Percentiles rank a stretch among this genome's conserved stretches.
Conservation (phyloP, 2,329 filamentous ascomycete species). For the Simplicillium sp. region DNA sequence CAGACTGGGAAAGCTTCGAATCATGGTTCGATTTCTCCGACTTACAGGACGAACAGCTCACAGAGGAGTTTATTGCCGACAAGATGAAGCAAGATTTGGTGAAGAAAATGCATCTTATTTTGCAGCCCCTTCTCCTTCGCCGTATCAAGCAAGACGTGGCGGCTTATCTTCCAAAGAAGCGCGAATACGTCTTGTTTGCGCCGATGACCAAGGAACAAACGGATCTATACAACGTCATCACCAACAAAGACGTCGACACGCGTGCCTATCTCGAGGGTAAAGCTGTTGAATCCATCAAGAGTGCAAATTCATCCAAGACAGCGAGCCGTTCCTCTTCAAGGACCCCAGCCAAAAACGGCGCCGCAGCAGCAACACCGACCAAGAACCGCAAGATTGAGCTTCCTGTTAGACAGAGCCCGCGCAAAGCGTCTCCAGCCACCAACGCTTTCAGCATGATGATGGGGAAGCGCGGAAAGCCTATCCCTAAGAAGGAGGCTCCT, state of each 20-base stretch:
- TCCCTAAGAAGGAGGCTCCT: slow-evolving; percentile 13
- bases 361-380: background rate
- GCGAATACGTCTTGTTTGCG: slow-evolving; percentile 91
- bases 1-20: slow-evolving; percentile 86
- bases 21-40: slow-evolving; percentile 97
- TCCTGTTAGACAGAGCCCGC: slow-evolving; percentile 25
- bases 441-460: slow-evolving; percentile 49
- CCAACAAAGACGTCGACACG: slow-evolving; percentile 46
- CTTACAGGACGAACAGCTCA: slow-evolving; percentile 71
- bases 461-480: slow-evolving; percentile 24
- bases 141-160: slow-evolving; percentile 92
- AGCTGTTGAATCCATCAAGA: slow-evolving; percentile 53
- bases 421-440: slow-evolving; percentile 9
- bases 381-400: slow-evolving; percentile 16
- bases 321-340: slow-evolving; percentile 13
- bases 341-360: slow-evolving; percentile 4
- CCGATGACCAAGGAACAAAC: slow-evolving; percentile 86
- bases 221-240: slow-evolving; percentile 68
- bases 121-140: slow-evolving; percentile 83
- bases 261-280: slow-evolving; percentile 78
- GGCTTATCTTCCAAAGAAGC: slow-evolving; percentile 83
- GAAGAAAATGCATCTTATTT: slow-evolving; percentile 79
- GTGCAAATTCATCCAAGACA: slow-evolving; percentile 19
- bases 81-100: slow-evolving; percentile 45
- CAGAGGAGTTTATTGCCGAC: slow-evolving; percentile 71